These are phyloP conservation scores for Candida labiduridarum DNA, from an alignment of 1,139 yeast genomes.

Conservation along the genomic window DNA sequence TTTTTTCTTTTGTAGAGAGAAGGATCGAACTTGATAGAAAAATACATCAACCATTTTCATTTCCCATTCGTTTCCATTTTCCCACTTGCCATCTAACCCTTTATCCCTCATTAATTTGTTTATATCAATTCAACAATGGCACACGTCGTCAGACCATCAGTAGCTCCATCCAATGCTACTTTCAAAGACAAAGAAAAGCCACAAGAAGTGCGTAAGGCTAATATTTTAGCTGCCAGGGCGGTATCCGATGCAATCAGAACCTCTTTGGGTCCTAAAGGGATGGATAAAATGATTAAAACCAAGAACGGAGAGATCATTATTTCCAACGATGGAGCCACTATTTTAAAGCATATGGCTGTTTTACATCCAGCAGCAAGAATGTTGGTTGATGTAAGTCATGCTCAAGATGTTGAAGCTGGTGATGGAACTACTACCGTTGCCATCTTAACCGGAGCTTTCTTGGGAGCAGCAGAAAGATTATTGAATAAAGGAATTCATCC, in stretches of 20 bases:
- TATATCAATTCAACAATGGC: constrained; percentile 13
- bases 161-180: constrained; percentile 76
- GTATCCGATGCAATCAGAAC: constrained; percentile 98
- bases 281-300: constrained; percentile 99
- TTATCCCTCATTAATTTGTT: not conserved
- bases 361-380: constrained; percentile 98
- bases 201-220: constrained; percentile 91
- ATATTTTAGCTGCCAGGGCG: constrained; percentile 94
- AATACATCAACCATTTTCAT: not conserved
- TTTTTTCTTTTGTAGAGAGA: not conserved
- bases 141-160: constrained; percentile 22
- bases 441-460: constrained; percentile 87
- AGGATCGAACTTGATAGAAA: not conserved
- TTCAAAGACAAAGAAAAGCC: constrained; percentile 97
- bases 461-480: constrained; percentile 92
- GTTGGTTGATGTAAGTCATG: constrained; percentile 96
- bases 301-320: constrained; percentile 90
- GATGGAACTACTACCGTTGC: constrained; percentile 99
- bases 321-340: constrained; percentile 97
- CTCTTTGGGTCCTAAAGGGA: constrained; percentile 96
- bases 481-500: constrained; percentile 94
- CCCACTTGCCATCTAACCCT: not conserved
- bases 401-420: constrained; percentile 98
- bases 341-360: constrained; percentile 95
- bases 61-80: not conserved